Conservation (phyloP, 768 basidiomycete genomes). For the Coprinopsis sp. region DNA sequence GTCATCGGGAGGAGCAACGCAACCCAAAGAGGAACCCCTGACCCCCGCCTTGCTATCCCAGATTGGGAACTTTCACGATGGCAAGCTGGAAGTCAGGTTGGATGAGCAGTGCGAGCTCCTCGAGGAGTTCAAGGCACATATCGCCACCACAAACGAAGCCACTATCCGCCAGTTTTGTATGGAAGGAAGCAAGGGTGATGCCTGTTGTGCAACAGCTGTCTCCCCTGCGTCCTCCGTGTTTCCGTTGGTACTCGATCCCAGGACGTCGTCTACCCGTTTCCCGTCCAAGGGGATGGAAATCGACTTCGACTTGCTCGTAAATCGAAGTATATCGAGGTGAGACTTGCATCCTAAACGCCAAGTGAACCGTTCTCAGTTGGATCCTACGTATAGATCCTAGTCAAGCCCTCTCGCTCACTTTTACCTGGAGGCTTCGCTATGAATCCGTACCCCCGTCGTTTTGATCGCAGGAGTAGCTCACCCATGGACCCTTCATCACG, state of each 20-base stretch:
- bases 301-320: slow-evolving; percentile 45
- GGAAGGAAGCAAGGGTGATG: slow-evolving; percentile 12
- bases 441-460: slow-evolving; percentile 15
- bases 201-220: slow-evolving; percentile 10
- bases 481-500: slow-evolving; percentile 34
- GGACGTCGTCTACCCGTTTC: slow-evolving; percentile 9
- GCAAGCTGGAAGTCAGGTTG: slow-evolving; percentile 16
- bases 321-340: slow-evolving; percentile 46
- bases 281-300: slow-evolving; percentile 2
- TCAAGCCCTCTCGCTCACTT: slow-evolving; percentile 13
- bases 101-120: slow-evolving; percentile 24
- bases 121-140: slow-evolving; percentile 9
- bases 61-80: slow-evolving; percentile 17
- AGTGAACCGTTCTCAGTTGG: slow-evolving; percentile 16
- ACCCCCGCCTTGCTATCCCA: not conserved
- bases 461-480: slow-evolving; percentile 1
- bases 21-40: not conserved
- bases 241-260: slow-evolving; percentile 2
- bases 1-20: too few species aligned
- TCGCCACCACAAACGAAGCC: slow-evolving; percentile 13
- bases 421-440: slow-evolving; percentile 5
- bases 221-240: slow-evolving; percentile 8
- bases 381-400: slow-evolving; percentile 21
- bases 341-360: too few species aligned
- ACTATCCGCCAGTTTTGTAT: slow-evolving; percentile 10